Evolutionary conservation across 108 stramenopile species (phyloP).

Genomic region (Nannochloropsis gaditana): DNA sequence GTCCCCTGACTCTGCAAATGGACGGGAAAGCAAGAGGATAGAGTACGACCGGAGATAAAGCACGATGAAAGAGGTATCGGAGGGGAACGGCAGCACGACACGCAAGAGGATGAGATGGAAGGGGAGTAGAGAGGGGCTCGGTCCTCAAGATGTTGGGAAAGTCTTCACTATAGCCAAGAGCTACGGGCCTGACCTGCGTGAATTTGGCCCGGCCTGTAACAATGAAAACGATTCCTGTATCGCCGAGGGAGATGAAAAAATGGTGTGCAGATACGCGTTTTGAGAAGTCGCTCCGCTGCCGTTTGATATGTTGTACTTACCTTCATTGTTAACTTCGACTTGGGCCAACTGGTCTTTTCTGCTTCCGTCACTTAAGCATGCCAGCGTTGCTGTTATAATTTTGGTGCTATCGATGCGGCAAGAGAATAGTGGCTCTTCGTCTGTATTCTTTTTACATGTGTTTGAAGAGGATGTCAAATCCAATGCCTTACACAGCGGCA

Average conservation of each 20-base stretch:
- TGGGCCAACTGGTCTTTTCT: conserved; percentile 47
- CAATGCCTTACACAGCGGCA: no score
- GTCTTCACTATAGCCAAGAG: no score
- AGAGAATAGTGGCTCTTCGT: conserved; percentile 36
- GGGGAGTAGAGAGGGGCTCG: background rate
- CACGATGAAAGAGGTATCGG: background rate
- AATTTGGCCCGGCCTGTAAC: conserved; percentile 46
- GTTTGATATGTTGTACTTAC: background rate
- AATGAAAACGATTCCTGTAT: conserved; percentile 34
- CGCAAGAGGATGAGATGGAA: background rate
- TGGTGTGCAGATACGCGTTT: no score
- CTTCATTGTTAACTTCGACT: conserved; percentile 37
- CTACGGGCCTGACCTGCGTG: conserved; percentile 24
- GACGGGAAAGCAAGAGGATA: background rate
- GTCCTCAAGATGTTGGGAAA: no score
- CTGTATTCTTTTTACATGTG: no score
- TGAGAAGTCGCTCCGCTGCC: no score
- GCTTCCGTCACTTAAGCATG: conserved; percentile 48
- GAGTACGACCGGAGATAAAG: background rate
- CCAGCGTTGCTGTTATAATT: conserved; percentile 39
- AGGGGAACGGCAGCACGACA: background rate
- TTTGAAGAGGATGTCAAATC: no score
- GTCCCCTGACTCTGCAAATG: conserved; percentile 63
- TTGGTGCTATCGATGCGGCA: conserved; percentile 49
- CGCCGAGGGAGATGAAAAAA: background rate